Evolutionary conservation across 495 filamentous ascomycete species (phyloP), one percentile per base, ranked within the genome.

Genomic region (Trichoderma reesei): DNA sequence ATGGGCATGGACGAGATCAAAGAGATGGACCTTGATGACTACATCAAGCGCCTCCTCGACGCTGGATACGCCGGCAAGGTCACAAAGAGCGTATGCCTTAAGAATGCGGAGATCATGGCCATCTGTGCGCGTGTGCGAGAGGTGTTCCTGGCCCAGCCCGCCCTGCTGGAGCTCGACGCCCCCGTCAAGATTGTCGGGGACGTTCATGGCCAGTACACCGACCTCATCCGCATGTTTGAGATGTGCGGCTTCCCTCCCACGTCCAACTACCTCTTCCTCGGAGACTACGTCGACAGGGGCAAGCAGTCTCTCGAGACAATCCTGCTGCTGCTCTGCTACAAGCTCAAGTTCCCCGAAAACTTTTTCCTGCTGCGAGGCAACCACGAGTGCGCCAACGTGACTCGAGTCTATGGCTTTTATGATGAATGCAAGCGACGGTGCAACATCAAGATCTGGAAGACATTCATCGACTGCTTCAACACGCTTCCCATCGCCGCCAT

Each of bases 371-470:
- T 99, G 31, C 89, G 94, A 48, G 94, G 94, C 42, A 99, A 99
- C 71, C 94, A 99, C 70, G 94, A 99, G 73, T 97, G 95, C 76
- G 94, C 95, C 71, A 99, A 98, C 69, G 95, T 99, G 42, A 99
- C 94, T 18, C 84, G 94, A 42, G 94, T 99, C 20, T 99, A 99
- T 74, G 94, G 94, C 9, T 99, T 99, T 75, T 99, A 99, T 78
- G 94, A 99, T 71, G 94, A 99, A 70, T 99, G 94, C 82, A 99
- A 99, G 76, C 84, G 94, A 68, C 83, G 94, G 65, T 96, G 91
- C 78, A 98, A 96, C 72, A 90, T 99, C 72, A 99, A 99, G 79
- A 86, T 96, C 62, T 99, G 94, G 94, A 99, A 98, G 81, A 93
- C 90, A 0, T 99, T 99, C 72, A 85, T 99, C 60, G 94, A 99